These are phyloP conservation scores for Tolypocladium amazonense DNA, from an alignment of 2,329 filamentous ascomycete species.

Conservation along the genomic window DNA sequence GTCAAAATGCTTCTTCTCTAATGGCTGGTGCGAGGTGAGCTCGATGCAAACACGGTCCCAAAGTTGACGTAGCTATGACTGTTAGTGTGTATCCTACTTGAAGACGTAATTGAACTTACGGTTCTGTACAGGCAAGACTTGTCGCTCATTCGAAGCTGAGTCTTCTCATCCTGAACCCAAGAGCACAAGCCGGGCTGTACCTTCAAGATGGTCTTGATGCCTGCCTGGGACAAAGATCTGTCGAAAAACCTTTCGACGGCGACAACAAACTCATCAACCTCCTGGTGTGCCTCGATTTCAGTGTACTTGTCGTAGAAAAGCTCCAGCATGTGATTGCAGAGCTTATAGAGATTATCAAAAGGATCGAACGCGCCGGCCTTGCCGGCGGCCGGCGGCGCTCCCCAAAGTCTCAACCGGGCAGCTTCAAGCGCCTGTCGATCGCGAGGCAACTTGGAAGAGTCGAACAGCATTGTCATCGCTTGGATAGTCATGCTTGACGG, in stretches of 20 bases:
- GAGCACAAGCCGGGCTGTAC: conserved; percentile 50
- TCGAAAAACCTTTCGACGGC: conserved; percentile 42
- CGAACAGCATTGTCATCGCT: conserved; percentile 26
- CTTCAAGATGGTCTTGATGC: conserved; percentile 43
- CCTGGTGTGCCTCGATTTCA: conserved; percentile 23
- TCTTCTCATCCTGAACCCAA: conserved; percentile 53
- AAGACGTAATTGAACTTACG: conserved; percentile 25
- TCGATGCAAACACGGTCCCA: conserved; percentile 39
- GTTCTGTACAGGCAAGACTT: conserved; percentile 27
- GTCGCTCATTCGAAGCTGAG: conserved; percentile 28
- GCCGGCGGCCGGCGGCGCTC: conserved; percentile 15
- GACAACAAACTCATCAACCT: conserved; percentile 36
- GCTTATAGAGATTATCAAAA: conserved; percentile 55
- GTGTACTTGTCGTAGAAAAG: conserved; percentile 40
- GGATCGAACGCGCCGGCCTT: conserved; percentile 45
- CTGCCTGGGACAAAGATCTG: conserved; percentile 36
- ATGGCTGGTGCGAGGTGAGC: conserved; percentile 21
- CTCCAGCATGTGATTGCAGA: conserved; percentile 41
- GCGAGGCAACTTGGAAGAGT: conserved; percentile 41
- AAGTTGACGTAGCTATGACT: conserved; percentile 30
- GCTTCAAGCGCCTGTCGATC: conserved; percentile 55
- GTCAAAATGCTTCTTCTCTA: conserved; percentile 34
- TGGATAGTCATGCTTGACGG: conserved; percentile 24
- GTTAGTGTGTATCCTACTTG: conserved; percentile 13
- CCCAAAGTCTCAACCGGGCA: conserved; percentile 56